Evolutionary conservation across 2,329 filamentous ascomycete genomes (phyloP), one percentile per base, ranked within the genome.

Genomic region (Cladosporium sp.): DNA sequence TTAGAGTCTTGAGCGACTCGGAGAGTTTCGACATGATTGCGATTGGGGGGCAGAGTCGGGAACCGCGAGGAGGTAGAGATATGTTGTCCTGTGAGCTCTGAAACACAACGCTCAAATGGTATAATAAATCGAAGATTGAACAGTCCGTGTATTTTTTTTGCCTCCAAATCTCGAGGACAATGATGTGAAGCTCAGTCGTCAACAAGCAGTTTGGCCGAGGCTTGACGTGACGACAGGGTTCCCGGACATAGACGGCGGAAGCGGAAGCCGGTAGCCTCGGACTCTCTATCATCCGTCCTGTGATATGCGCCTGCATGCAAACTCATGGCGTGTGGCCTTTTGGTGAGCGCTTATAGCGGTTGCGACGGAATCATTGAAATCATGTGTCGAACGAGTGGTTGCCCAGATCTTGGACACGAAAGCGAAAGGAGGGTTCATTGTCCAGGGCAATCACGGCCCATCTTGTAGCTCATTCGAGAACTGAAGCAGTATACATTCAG

Each of bases 21-120:
- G 86, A 87, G 16, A 92, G 77, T 68, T 87, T 90, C 6, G 86
- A 83, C 86, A 89, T 89, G 60, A 14, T 49, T 14, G 40, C 13
- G 19, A 42, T 42, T 43, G 3, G 16, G 10, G 3, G 14, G 13
- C 19, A 16, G 14, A 33, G 3, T 11, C 22, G 4, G 18, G 9
- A 43, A 42, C 9, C 4, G 34, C 34, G n/a, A 22, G 41, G 32
- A 16, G 9, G 7, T 33, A 32, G 18, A 22, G n/a, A 16, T 46
- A 16, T 34, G 7, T 2, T 22, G 11, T 9, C 3, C 9, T 11
- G 34, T 16, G n/a, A n/a, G 34, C n/a, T 7, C 22, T 5, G 7
- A 28, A 5, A 7, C 22, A 28, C 22, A 7, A 35, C n/a, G 34
- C n/a, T 35, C 34, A 18, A 14, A 31, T 48, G n/a, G 16, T 37